Evolutionary conservation across 202 grass and related monocot genomes (phyloP).

Genomic region (Hordeum pubiflorum): DNA sequence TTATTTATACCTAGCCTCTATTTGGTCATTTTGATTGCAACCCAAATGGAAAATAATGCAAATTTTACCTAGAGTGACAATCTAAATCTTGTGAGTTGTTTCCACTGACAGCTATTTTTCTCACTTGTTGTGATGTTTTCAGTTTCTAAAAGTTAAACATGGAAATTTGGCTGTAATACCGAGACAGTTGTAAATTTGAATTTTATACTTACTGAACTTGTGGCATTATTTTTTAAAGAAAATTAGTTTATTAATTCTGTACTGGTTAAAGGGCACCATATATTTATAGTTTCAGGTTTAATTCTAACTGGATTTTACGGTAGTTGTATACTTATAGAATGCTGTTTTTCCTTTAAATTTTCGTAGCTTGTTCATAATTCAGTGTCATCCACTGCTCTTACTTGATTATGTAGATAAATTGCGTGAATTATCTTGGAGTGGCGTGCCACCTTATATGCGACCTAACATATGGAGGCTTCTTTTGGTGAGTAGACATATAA

Average conservation of each 20-base stretch:
- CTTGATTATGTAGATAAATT: constrained; percentile 67
- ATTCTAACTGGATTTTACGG: not conserved
- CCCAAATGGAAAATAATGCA: not conserved
- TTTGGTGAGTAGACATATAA: constrained; percentile 48
- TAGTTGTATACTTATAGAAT: not conserved
- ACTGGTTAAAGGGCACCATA: not conserved
- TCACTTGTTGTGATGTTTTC: not conserved
- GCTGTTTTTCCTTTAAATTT: not conserved
- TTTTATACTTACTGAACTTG: not conserved
- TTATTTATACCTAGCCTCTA: not conserved
- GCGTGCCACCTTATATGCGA: constrained; percentile 93
- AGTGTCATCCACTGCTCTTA: not conserved
- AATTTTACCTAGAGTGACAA: not conserved
- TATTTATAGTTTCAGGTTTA: not conserved
- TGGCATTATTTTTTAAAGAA: not conserved
- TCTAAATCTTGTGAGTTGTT: not conserved
- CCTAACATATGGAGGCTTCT: constrained; percentile 95
- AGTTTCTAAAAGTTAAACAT: not conserved
- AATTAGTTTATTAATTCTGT: not conserved
- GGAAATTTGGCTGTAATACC: not conserved
- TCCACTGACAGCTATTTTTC: not conserved
- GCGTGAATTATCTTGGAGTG: constrained; percentile 94
- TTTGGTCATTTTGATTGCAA: not conserved
- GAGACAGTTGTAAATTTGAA: not conserved
- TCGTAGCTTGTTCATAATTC: not conserved